phyloP scores from a whole-genome alignment of 257 asterid genomes.

The Pogostemon cablin region DNA sequence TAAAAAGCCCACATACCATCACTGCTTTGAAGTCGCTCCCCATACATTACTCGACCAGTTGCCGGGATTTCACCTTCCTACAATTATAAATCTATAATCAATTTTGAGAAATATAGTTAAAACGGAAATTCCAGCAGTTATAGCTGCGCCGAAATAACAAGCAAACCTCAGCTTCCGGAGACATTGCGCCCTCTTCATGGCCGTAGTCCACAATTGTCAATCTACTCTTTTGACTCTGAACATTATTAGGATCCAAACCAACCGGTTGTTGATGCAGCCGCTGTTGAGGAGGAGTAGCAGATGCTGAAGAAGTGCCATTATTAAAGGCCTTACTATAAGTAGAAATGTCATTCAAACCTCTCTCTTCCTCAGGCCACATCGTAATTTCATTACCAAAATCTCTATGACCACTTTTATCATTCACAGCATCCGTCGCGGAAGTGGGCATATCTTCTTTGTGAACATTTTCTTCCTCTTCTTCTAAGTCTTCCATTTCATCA shows the following conservation, averaged over 20 bases:
- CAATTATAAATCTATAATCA: constrained; percentile 30
- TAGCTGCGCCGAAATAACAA: neutral
- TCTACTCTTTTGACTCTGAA: constrained; percentile 44
- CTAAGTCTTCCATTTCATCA: constrained; percentile 73
- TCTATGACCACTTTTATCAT: constrained; percentile 31
- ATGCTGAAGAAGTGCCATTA: constrained; percentile 42
- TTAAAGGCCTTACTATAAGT: constrained; percentile 42
- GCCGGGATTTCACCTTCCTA: constrained; percentile 77
- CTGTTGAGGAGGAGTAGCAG: constrained; percentile 57
- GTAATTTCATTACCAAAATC: constrained; percentile 39
- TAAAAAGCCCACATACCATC: constrained; percentile 53
- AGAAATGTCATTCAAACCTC: constrained; percentile 38
- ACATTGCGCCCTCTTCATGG: constrained; percentile 83
- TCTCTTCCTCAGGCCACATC: constrained; percentile 39
- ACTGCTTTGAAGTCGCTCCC: constrained; percentile 57
- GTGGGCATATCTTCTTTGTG: constrained; percentile 37
- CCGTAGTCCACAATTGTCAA: constrained; percentile 80
- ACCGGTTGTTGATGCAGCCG: constrained; percentile 31
- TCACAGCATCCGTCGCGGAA: constrained; percentile 30
- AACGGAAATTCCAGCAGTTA: neutral
- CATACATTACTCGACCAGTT: constrained; percentile 54
- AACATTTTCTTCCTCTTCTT: constrained; percentile 34
- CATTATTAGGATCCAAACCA: constrained; percentile 34
- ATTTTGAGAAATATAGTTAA: neutral
- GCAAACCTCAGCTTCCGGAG: constrained; percentile 88